Percentiles rank a stretch among this genome's conserved stretches.
Conservation (phyloP, 495 filamentous ascomycete genomes). For the Aspergillus ostianus region DNA sequence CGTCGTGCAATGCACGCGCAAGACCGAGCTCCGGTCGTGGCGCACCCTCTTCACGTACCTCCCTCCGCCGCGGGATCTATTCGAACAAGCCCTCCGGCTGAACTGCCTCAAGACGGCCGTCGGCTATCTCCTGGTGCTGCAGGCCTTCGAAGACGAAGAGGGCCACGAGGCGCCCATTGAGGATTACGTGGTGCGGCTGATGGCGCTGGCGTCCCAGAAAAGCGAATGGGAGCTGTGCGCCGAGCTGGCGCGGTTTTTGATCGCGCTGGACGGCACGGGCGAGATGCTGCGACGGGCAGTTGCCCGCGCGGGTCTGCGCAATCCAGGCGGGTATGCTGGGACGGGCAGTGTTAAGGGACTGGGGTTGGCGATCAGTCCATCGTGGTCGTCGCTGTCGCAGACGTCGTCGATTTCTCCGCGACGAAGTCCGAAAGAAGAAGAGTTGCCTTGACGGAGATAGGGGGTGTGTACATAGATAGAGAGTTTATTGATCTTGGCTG, state of each 20-base stretch:
- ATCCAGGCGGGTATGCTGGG: constrained; percentile 20
- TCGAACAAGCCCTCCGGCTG: constrained; percentile 82
- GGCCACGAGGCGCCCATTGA: constrained; percentile 60
- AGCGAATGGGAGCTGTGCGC: constrained; percentile 96
- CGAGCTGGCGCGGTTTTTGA: constrained; percentile 88
- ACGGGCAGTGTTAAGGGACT: constrained; percentile 36
- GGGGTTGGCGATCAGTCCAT: constrained; percentile 37
- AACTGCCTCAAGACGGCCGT: constrained; percentile 93
- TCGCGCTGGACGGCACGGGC: constrained; percentile 85
- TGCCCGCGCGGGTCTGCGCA: constrained; percentile 59
- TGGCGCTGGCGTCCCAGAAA: constrained; percentile 77
- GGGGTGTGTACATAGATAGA: background rate
- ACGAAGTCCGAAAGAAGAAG: constrained; percentile 8
- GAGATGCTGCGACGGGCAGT: constrained; percentile 78
- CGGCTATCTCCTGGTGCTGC: constrained; percentile 92
- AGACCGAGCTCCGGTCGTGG: constrained; percentile 96
- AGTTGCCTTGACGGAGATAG: background rate
- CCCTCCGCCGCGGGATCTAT: constrained; percentile 84
- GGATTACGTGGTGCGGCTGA: constrained; percentile 68
- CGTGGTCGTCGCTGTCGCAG: constrained; percentile 40
- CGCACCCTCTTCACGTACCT: constrained; percentile 86
- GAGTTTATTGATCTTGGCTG: no score
- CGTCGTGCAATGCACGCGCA: constrained; percentile 94
- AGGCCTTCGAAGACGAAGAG: constrained; percentile 88
- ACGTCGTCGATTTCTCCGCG: constrained; percentile 31